A percentile compares a stretch with the other conserved stretches of the same genome.
phyloP scores from a whole-genome alignment of 2,329 filamentous ascomycete genomes.

The Alternaria triticimaculans region DNA sequence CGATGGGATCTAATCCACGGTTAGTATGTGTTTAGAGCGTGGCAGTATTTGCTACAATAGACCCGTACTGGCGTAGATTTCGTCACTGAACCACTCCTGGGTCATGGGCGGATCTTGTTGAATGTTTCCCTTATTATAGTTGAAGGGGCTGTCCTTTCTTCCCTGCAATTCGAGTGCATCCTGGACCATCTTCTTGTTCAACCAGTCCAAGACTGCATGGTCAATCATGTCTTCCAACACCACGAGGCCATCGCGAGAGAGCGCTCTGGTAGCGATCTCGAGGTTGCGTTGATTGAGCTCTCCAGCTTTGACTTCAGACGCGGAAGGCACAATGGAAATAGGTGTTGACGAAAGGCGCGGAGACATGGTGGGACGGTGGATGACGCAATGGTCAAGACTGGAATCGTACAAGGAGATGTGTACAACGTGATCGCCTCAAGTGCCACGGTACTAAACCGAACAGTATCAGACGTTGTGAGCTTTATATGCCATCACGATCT shows the following conservation, averaged over 20 bases:
- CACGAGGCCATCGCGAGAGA: slow-evolving; percentile 43
- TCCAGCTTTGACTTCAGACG: slow-evolving; percentile 49
- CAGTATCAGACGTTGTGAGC: background rate
- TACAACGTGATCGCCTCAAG: background rate
- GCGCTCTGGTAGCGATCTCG: slow-evolving; percentile 52
- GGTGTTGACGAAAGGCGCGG: slow-evolving; percentile 31
- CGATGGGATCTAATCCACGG: slow-evolving; percentile 57
- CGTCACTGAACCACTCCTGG: slow-evolving; percentile 42
- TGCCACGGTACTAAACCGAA: background rate
- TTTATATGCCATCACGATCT: slow-evolving; percentile 8
- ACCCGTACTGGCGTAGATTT: slow-evolving; percentile 61
- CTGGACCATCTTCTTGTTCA: slow-evolving; percentile 66
- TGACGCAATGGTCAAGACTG: slow-evolving; percentile 1
- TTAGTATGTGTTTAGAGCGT: background rate
- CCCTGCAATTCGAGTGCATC: slow-evolving; percentile 62
- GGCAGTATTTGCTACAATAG: too few relatives aligned
- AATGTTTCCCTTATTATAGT: slow-evolving; percentile 68
- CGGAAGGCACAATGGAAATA: slow-evolving; percentile 51
- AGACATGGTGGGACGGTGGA: slow-evolving; percentile 19
- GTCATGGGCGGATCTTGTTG: slow-evolving; percentile 67
- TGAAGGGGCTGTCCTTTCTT: slow-evolving; percentile 63
- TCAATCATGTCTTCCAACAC: slow-evolving; percentile 47
- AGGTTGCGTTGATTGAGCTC: slow-evolving; percentile 57
- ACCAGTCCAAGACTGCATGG: slow-evolving; percentile 58
- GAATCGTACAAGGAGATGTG: background rate